phyloP scores from a whole-genome alignment of 352 stramenopile genomes.

The Pythium brachiatum region DNA sequence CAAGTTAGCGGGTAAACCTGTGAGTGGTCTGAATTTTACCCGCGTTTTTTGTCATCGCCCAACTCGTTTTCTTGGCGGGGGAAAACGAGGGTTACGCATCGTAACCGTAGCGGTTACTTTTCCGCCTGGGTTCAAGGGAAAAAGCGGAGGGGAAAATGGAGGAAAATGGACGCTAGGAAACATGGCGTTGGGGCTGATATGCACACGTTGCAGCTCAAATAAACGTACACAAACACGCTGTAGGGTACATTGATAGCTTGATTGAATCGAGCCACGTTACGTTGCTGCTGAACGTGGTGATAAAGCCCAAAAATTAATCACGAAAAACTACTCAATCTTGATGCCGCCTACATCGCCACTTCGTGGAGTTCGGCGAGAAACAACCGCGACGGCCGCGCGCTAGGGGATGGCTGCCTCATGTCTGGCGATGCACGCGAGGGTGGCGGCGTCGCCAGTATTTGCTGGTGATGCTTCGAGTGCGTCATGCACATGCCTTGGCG shows the following conservation, averaged over 20 bases:
- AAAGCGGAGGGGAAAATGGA: neutral
- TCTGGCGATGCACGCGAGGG: constrained; percentile 17
- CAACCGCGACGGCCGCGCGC: neutral
- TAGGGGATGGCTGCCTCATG: neutral
- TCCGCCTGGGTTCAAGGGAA: neutral
- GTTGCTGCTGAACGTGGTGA: neutral
- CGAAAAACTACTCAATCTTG: neutral
- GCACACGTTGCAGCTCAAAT: no score
- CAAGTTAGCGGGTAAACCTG: constrained; percentile 41
- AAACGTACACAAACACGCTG: no score
- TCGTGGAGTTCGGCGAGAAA: neutral
- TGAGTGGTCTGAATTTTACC: constrained; percentile 37
- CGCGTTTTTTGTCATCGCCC: constrained; percentile 37
- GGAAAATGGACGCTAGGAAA: neutral
- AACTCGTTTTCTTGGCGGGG: constrained; percentile 7
- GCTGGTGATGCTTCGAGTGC: constrained; percentile 59
- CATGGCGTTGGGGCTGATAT: no score
- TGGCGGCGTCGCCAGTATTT: constrained; percentile 17
- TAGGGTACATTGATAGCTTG: no score
- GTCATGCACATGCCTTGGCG: constrained; percentile 84
- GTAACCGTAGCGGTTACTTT: neutral
- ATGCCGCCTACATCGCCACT: neutral
- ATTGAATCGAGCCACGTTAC: neutral
- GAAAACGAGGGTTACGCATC: neutral
- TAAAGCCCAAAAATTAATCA: neutral